Evolutionary conservation across 1,139 yeast genomes (phyloP), one percentile per base, ranked within the genome.

Genomic region (Blastobotrys malaysiensis): DNA sequence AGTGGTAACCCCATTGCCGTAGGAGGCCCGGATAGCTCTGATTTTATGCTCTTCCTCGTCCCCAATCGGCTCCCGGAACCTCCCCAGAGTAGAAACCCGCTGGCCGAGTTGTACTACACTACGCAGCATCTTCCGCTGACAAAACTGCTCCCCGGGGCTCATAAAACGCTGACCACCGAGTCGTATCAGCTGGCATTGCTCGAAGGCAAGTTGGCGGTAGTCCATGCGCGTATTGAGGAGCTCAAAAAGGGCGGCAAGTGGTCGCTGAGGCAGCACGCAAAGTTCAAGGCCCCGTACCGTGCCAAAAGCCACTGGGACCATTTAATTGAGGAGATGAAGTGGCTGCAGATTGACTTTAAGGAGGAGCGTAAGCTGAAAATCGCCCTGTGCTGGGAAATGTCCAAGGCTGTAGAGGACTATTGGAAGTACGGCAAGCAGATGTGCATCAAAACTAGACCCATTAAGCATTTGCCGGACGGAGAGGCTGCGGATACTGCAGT

Each of bases 201-300:
- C n/a, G 99, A 93, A 67, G 96, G 97, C 7, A 88, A 91, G 66
- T 83, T 93, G 9, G 89, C 96, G 0, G 97, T 90, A n/a, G 82
- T 89, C 14, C 88, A 89, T 64, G 88, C 95, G 2, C 79, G 98
- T 55, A 91, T 95, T 49, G 99, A 93, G 65, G 98, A 91, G 67
- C 76, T 95, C 57, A 88, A 90, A 66, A 76, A 96, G 52, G 85
- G 86, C 55, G 88, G 89, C 5, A 83, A 87, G 63, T 95, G 99
- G 99, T 86, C 97, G 24, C 74, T 91, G 54, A 78, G 96, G 51
- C 99, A 95, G 68, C 96, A 96, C 0, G 77, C 80, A 52, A 78
- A 80, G 59, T 84, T 78, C 63, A 68, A 77, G 22, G 95, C 89
- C 59, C 97, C 98, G 0, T 79, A 81, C 52, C 69, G 78, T 9